phyloP scores from a whole-genome alignment of 495 filamentous ascomycete species.

The Sordaria brevicollis region DNA sequence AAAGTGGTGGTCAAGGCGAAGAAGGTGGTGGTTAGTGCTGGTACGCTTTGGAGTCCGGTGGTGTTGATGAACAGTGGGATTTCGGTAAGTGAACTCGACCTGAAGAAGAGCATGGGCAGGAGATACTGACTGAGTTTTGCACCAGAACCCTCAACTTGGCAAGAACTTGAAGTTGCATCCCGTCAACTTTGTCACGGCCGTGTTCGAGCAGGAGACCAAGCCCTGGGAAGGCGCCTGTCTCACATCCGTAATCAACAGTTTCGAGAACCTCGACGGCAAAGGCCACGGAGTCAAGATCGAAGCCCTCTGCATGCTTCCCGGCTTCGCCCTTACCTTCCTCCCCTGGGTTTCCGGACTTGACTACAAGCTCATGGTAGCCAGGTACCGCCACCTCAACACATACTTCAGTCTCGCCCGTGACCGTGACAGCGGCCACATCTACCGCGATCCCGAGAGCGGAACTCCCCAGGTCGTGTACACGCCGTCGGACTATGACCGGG shows the following conservation, averaged over 20 bases:
- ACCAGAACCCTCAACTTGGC: constrained; percentile 71
- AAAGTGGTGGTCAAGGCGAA: constrained; percentile 66
- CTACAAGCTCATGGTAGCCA: constrained; percentile 54
- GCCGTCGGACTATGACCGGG: constrained; percentile 56
- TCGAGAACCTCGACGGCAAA: constrained; percentile 71
- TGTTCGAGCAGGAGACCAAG: constrained; percentile 53
- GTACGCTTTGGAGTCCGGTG: constrained; percentile 64
- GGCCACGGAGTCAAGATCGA: constrained; percentile 83
- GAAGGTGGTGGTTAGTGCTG: constrained; percentile 67
- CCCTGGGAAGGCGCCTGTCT: constrained; percentile 69
- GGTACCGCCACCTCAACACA: constrained; percentile 52
- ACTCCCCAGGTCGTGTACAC: constrained; percentile 56
- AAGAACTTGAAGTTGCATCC: constrained; percentile 77
- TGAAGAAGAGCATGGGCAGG: background rate
- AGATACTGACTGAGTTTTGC: constrained; percentile 8
- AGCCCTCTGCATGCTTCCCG: constrained; percentile 48
- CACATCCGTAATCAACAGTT: constrained; percentile 63
- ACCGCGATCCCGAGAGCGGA: constrained; percentile 60
- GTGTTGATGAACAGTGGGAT: constrained; percentile 65
- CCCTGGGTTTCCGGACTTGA: constrained; percentile 56
- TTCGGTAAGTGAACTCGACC: constrained; percentile 25
- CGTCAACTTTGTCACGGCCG: constrained; percentile 46
- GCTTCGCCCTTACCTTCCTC: constrained; percentile 39
- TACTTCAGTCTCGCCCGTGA: constrained; percentile 67
- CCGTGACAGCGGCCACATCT: constrained; percentile 63